Evolutionary conservation across 2,329 filamentous ascomycete species (phyloP), one percentile per base, ranked within the genome.

Genomic region (Beauveria australis): DNA sequence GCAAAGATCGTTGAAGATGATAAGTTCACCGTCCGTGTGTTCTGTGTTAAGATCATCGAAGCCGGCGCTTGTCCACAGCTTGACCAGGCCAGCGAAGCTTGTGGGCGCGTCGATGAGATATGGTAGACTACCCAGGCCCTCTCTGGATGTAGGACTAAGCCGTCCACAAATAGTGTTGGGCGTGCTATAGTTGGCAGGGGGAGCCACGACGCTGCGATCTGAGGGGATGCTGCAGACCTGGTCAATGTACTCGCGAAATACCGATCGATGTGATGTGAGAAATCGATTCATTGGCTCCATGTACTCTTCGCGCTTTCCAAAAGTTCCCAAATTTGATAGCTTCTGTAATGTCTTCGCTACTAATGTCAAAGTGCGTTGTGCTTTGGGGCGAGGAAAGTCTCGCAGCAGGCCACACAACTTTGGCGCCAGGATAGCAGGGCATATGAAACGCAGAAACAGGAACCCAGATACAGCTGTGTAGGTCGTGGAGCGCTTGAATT

Each of bases 201-300:
- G 81, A 9, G 84, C 78, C 44, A 84, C 79, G 49, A 81, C 77
- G n/a, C 79, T 81, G 53, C 84, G 81, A 52, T 92, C 88, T 3
- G 87, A 83, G 1, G 91, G 87, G 58, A 97, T 90, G 9, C 88
- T 85, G 76, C 93, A 97, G 52, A 97, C 84, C 33, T 85, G 81
- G 70, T 97, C 92, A 63, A 97, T 88, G 67, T 92, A 97, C 52
- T 87, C 83, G 71, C 92, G 95, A 73, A 97, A 91, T 44, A 89
- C 84, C 67, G 88, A 82, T 22, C 92, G 85, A 68, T 96, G 88
- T 1, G 84, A 79, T 9, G 80, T 81, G 43, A 97, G 77, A 67
- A 97, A 97, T 48, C 83, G 84, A 70, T 97, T 97, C 93, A 97
- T 97, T 0, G 92, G 92, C 75, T 96, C 92, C 92, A 97, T 97